phyloP scores from a whole-genome alignment of 495 filamentous ascomycete genomes.

The Daldinia concentrica region DNA sequence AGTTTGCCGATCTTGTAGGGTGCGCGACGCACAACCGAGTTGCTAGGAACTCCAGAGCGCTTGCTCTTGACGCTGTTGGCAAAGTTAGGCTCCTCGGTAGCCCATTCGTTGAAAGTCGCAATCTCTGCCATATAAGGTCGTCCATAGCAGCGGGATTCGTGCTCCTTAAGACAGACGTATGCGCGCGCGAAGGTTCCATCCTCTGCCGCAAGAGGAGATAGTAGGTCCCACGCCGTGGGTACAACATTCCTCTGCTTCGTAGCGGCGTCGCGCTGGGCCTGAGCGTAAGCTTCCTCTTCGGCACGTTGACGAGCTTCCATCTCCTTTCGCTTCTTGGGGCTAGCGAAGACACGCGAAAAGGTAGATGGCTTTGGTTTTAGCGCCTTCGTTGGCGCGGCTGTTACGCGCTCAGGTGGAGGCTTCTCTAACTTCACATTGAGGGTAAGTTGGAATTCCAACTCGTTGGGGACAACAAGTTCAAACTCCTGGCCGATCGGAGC shows the following conservation, averaged over 20 bases:
- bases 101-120: conserved; percentile 98
- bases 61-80: conserved; percentile 89
- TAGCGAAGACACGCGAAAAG: conserved; percentile 91
- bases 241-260: conserved; percentile 64
- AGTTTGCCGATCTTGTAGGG: conserved; percentile 96
- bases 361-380: conserved; percentile 76
- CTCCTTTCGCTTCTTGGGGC: conserved; percentile 94
- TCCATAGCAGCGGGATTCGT: conserved; percentile 85
- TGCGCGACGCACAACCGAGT: conserved; percentile 69
- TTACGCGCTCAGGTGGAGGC: conserved; percentile 65
- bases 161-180: conserved; percentile 91
- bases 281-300: conserved; percentile 71
- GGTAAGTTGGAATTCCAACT: conserved; percentile 96
- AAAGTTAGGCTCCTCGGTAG: conserved; percentile 75
- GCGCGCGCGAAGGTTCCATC: conserved; percentile 94
- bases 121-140: conserved; percentile 87
- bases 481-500: conserved; percentile 99
- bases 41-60: conserved; percentile 64
- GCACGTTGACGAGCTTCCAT: conserved; percentile 82
- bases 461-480: conserved; percentile 94
- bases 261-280: conserved; percentile 72
- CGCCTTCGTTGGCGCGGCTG: conserved; percentile 66
- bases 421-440: conserved; percentile 93
- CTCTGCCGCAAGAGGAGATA: conserved; percentile 83
- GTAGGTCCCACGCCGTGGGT: conserved; percentile 82